Evolutionary conservation across 768 basidiomycete genomes (phyloP).

Genomic region (Fomitopsis serialis): DNA sequence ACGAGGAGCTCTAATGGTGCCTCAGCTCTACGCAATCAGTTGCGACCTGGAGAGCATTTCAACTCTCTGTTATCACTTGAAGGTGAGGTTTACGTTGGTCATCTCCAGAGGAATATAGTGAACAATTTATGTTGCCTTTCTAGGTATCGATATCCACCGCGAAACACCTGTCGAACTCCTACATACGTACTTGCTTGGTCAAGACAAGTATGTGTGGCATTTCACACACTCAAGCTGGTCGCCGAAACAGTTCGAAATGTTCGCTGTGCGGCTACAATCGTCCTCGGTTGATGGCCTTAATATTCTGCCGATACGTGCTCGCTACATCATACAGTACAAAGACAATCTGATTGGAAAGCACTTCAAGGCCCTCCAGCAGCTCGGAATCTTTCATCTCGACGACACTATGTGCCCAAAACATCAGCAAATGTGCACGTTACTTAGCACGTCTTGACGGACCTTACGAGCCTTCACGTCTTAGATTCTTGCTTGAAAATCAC

Average conservation of each 20-base stretch:
- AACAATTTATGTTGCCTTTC: no score
- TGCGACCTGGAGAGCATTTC: no score
- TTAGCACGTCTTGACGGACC: no score
- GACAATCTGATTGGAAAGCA: conserved; percentile 39
- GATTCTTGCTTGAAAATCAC: no score
- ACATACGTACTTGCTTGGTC: conserved; percentile 21
- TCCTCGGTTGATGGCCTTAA: conserved; percentile 23
- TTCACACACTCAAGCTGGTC: conserved; percentile 17
- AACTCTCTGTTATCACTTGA: no score
- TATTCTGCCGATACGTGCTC: conserved; percentile 19
- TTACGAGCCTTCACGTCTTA: no score
- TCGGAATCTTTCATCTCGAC: conserved; percentile 24
- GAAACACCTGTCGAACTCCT: conserved; percentile 12
- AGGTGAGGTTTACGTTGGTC: no score
- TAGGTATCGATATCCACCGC: conserved; percentile 14
- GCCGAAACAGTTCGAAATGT: conserved; percentile 17
- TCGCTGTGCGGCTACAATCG: conserved; percentile 22
- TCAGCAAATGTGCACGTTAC: no score
- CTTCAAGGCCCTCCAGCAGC: conserved; percentile 25
- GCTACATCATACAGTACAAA: conserved; percentile 29
- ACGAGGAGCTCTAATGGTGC: no score
- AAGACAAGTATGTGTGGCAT: conserved; percentile 30
- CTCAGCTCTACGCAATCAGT: no score
- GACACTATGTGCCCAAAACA: no score
- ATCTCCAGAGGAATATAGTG: no score